A percentile compares a stretch with the other conserved stretches of the same genome.
Evolutionary conservation across 768 basidiomycete genomes (phyloP).

Genomic region (Amanita inopinata): DNA sequence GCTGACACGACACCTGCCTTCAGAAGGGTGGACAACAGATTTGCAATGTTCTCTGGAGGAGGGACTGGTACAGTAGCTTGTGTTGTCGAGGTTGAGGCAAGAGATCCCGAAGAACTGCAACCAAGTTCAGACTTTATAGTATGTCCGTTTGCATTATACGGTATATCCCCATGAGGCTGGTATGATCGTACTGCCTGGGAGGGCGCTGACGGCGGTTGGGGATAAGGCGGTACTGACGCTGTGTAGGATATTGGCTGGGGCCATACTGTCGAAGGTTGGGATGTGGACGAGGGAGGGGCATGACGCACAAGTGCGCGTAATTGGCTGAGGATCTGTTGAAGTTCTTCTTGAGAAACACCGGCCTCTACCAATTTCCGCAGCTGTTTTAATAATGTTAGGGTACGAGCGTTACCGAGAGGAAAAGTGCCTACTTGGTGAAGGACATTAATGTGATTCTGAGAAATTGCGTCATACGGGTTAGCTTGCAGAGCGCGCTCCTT

Average conservation of each 20-base stretch:
- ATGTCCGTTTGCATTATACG: neutral
- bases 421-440: slow-evolving; percentile 61
- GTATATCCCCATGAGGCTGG: neutral
- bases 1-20: slow-evolving; percentile 72
- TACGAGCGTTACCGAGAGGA: slow-evolving; percentile 1
- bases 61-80: slow-evolving; percentile 21
- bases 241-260: slow-evolving; percentile 10
- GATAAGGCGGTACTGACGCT: slow-evolving; percentile 6
- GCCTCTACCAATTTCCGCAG: slow-evolving; percentile 65
- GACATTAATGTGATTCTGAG: slow-evolving; percentile 66
- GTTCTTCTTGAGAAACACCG: slow-evolving; percentile 72
- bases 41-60: slow-evolving; percentile 35
- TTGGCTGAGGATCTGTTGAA: slow-evolving; percentile 66
- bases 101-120: slow-evolving; percentile 19
- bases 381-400: slow-evolving; percentile 24
- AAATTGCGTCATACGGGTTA: slow-evolving; percentile 62
- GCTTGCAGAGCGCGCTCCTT: slow-evolving; percentile 65
- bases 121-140: slow-evolving; percentile 2
- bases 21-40: slow-evolving; percentile 56
- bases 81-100: slow-evolving; percentile 23
- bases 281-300: slow-evolving; percentile 27
- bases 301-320: slow-evolving; percentile 52
- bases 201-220: slow-evolving; percentile 13
- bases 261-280: slow-evolving; percentile 19
- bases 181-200: slow-evolving; percentile 13